Evolutionary conservation across 1,284 basidiomycete species (phyloP).

Genomic region (Schizophyllum amplum): DNA sequence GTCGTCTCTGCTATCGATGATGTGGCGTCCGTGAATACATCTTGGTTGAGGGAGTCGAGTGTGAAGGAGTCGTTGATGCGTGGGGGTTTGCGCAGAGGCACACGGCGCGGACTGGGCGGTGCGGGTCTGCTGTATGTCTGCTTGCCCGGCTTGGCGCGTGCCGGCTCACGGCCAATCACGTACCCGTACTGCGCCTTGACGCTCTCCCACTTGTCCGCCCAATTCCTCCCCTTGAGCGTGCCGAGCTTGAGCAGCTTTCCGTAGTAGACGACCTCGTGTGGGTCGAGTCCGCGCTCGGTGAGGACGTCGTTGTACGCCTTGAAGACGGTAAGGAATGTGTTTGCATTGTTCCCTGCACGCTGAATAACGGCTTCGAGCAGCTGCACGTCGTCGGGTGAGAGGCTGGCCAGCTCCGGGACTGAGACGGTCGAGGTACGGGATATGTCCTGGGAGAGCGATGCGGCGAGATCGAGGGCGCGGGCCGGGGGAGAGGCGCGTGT

Average conservation of each 20-base stretch:
- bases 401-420: conserved; percentile 46
- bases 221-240: conserved; percentile 64
- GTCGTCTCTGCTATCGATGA: background rate
- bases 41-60: background rate
- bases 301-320: conserved; percentile 75
- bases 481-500: conserved; percentile 20
- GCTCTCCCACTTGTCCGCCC: conserved; percentile 68
- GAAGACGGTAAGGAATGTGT: conserved; percentile 69
- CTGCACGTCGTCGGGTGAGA: conserved; percentile 54
- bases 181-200: conserved; percentile 53
- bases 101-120: background rate
- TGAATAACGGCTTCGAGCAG: conserved; percentile 67
- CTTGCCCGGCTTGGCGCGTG: background rate
- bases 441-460: conserved; percentile 27
- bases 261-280: conserved; percentile 76
- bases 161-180: conserved; percentile 12
- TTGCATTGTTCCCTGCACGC: conserved; percentile 54
- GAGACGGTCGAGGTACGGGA: conserved; percentile 40
- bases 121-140: background rate
- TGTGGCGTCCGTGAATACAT: background rate
- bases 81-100: background rate
- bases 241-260: conserved; percentile 72
- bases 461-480: conserved; percentile 8
- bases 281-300: conserved; percentile 62
- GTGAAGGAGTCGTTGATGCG: background rate